Percentiles rank a stretch among this genome's conserved stretches.
These are phyloP conservation scores for Neonectria hederae DNA, from an alignment of 2,329 filamentous ascomycete species.

Conservation along the genomic window DNA sequence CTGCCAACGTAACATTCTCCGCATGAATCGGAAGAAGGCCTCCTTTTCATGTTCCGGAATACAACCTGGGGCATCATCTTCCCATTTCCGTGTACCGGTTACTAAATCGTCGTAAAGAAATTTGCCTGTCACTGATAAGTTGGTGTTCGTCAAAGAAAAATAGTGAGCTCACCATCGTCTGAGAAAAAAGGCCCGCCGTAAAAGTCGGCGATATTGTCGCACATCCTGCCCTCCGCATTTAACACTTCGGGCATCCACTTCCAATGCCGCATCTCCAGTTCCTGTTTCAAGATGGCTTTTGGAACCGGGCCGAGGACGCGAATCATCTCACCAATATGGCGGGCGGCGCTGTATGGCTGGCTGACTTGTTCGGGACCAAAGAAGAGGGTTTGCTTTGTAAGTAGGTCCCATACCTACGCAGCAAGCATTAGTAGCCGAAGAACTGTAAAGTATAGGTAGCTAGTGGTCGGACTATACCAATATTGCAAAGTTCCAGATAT, in stretches of 20 bases:
- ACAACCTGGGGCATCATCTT: slow-evolving; percentile 25
- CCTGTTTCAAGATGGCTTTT: slow-evolving; percentile 27
- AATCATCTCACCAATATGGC: slow-evolving; percentile 40
- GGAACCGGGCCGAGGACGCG: slow-evolving; percentile 36
- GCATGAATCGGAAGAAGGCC: slow-evolving; percentile 35
- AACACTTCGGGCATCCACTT: slow-evolving; percentile 26
- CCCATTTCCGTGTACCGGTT: slow-evolving; percentile 17
- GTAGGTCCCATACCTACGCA: slow-evolving; percentile 39
- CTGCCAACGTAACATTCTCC: slow-evolving; percentile 38
- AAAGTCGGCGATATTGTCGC: slow-evolving; percentile 29
- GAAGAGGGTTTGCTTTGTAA: slow-evolving; percentile 35
- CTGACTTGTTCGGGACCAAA: slow-evolving; percentile 18
- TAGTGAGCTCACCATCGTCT: slow-evolving; percentile 26
- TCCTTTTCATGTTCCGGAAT: slow-evolving; percentile 29
- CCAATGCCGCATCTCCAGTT: slow-evolving; percentile 30
- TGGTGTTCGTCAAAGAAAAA: not conserved
- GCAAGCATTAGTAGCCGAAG: not conserved
- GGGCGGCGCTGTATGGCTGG: slow-evolving; percentile 31
- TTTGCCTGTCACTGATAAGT: slow-evolving; percentile 13
- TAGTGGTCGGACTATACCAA: slow-evolving; percentile 22
- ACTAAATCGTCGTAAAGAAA: slow-evolving; percentile 30
- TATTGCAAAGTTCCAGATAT: slow-evolving; percentile 37
- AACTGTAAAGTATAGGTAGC: not conserved
- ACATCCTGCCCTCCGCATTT: slow-evolving; percentile 26
- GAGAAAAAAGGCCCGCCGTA: slow-evolving; percentile 36